These are phyloP conservation scores for Backusella liffmaniae DNA, from an alignment of 192 early-diverging fungal species.

Conservation along the genomic window DNA sequence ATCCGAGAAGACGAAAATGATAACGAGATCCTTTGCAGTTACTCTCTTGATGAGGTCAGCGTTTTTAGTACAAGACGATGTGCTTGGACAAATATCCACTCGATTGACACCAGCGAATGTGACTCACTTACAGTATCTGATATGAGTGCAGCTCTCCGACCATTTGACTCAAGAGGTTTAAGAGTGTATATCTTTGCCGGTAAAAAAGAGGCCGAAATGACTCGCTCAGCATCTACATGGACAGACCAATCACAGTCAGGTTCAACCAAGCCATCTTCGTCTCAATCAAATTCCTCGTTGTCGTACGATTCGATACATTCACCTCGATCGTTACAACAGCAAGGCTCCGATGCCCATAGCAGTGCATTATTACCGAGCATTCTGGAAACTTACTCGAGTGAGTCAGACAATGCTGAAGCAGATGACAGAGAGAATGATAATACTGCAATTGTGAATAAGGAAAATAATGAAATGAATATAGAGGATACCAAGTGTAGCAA, in stretches of 20 bases:
- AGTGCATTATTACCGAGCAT: not conserved
- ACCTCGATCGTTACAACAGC: not conserved
- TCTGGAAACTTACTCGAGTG: not conserved
- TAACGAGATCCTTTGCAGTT: constrained; percentile 21
- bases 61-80: constrained; percentile 20
- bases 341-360: not conserved
- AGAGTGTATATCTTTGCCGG: not conserved
- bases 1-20: constrained; percentile 29
- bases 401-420: not conserved
- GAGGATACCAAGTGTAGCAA: not conserved
- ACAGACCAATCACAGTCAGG: not conserved
- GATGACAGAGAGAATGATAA: not conserved
- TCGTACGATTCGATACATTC: not conserved
- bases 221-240: not conserved
- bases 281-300: not conserved
- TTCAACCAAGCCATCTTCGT: not conserved
- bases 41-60: constrained; percentile 18
- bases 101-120: not conserved
- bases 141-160: constrained; percentile 12
- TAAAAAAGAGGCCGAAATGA: constrained; percentile 13
- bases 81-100: constrained; percentile 13
- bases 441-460: not conserved
- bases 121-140: constrained; percentile 16
- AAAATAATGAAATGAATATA: not conserved
- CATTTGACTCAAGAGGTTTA: not conserved